A percentile compares a stretch with the other conserved stretches of the same genome.
These are phyloP conservation scores for Starmerella stigmatis DNA, from an alignment of 805 yeast species.

Conservation along the genomic window DNA sequence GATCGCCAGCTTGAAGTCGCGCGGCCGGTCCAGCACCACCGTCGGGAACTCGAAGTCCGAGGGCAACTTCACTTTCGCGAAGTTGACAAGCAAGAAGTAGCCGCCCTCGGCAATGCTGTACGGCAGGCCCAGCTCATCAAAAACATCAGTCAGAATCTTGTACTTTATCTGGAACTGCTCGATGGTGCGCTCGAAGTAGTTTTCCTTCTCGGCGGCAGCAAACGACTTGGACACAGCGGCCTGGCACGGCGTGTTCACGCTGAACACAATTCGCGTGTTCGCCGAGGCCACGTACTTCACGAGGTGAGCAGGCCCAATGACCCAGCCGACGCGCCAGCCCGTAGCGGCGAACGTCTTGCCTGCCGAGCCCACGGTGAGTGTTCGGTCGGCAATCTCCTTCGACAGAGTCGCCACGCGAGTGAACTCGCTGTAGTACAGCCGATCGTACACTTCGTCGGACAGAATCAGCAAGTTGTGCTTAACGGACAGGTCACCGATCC, in stretches of 20 bases:
- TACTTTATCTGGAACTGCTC: conserved; percentile 61
- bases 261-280: conserved; percentile 87
- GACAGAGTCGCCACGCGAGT: conserved; percentile 75
- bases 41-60: conserved; percentile 59
- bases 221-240: conserved; percentile 82
- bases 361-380: conserved; percentile 90
- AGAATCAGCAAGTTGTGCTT: conserved; percentile 71
- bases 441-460: conserved; percentile 93
- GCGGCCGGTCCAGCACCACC: conserved; percentile 56
- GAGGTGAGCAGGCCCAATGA: conserved; percentile 75
- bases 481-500: conserved; percentile 74
- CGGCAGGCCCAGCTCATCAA: conserved; percentile 80
- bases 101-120: conserved; percentile 91
- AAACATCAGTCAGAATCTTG: conserved; percentile 58
- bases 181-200: conserved; percentile 63
- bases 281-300: conserved; percentile 76
- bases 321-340: conserved; percentile 98
- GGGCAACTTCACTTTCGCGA: conserved; percentile 73
- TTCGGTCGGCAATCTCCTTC: conserved; percentile 67
- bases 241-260: conserved; percentile 84
- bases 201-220: conserved; percentile 45
- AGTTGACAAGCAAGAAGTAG: conserved; percentile 81
- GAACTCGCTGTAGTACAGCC: conserved; percentile 65
- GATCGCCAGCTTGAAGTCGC: conserved; percentile 79
- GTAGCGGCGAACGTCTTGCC: conserved; percentile 98